Evolutionary conservation across 176 grass and related monocot species (phyloP), one percentile per base, ranked within the genome.

Genomic region (Neostapfia colusana): DNA sequence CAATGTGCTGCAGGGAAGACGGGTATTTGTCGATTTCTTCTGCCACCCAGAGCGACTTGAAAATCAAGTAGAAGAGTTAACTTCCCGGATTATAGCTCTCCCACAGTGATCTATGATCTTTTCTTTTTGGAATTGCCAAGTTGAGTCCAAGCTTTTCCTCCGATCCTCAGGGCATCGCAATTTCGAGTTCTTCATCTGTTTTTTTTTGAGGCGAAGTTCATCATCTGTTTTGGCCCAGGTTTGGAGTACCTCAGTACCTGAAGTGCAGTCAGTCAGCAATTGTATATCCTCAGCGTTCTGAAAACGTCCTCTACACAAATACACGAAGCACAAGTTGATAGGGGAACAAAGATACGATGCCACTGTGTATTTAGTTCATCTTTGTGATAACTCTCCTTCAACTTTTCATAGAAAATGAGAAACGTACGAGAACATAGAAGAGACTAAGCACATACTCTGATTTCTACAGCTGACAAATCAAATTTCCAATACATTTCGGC

Each of bases 21-120:
- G 83, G 61, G 84, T 87, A 50, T 93, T 93, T 58, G 70, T 48
- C 17, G 78, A 93, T 85, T 93, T 93, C 59, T 93, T 93, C 82
- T 93, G 84, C 84, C 82, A 85, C 28, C 84, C 91, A 10, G 65
- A 73, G 39, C 87, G 87, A 66, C 87, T 93, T 31, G 85, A 81
- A 70, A 87, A 82, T 85, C 87, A 82, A 82, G 91, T 93, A 35
- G 66, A 82, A 57, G 87, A 90, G 28, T 74, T 93, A 69, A 44
- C 43, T 69, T 76, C 78, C 51, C 74, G 53, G 51, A 31, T 82
- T 77, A 93, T 80, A 75, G 81, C 59, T 76, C 79, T 87, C 27
- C 75, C 71, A 26, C 55, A 25, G 55, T 58, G 23, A 58, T 58
- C 23, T 31, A 31, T 2, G 31, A 31, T 31, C 3, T 31, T 31